phyloP scores from a whole-genome alignment of 176 grass and related monocot species.

The Puccinellia tenuiflora region DNA sequence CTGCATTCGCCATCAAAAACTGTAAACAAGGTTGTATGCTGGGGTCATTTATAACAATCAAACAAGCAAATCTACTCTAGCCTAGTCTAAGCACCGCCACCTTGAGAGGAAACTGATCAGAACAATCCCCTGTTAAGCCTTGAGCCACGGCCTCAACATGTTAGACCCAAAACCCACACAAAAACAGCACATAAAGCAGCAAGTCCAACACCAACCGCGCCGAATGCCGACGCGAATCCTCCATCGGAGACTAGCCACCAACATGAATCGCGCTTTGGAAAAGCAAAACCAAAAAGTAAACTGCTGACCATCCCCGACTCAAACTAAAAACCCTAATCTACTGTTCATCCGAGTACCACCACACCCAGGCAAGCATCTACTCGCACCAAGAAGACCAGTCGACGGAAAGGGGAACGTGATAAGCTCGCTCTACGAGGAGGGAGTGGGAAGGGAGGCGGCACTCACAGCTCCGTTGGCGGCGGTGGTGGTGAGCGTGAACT shows the following conservation, averaged over 20 bases:
- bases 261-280: neutral
- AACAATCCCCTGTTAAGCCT: neutral
- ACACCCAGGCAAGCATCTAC: neutral
- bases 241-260: neutral
- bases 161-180: neutral
- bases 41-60: neutral
- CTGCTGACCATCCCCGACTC: neutral
- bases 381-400: neutral
- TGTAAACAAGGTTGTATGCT: neutral
- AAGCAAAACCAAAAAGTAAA: neutral
- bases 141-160: neutral
- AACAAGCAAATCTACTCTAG: neutral
- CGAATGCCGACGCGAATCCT: neutral
- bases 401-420: neutral
- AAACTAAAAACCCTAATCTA: neutral
- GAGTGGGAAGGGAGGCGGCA: neutral
- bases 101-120: neutral
- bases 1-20: neutral
- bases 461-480: slow-evolving; percentile 52
- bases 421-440: neutral
- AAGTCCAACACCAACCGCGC: neutral
- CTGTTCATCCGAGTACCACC: neutral
- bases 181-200: neutral
- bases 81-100: neutral
- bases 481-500: slow-evolving; percentile 59